Base-by-base conservation (phyloP, 1,284 basidiomycete species). In the Ceratobasidium sp. region DNA sequence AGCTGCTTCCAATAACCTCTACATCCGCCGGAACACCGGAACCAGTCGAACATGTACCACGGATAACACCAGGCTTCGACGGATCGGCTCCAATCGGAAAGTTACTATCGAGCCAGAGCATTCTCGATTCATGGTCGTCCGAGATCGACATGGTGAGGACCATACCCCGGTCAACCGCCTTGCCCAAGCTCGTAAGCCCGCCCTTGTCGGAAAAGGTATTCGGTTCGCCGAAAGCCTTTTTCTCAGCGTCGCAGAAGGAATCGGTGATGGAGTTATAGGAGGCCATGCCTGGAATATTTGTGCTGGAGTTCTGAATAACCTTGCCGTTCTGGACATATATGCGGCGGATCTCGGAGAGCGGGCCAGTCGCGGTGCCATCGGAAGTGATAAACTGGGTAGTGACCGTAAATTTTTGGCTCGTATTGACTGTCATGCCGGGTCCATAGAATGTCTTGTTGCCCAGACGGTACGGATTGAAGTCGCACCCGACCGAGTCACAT, bases 381-480 rank as follows among this genome's bases (percentile, higher is more conserved):
- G 82, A 80, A 79, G 88, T 88, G 81, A 89, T 78, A 86, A 89
- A 89, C 82, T 90, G 89, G 68, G 89, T 90, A 79, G 89, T 87
- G 80, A 89, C 87, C 67, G 89, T 89, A 84, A 89, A 84, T 79
- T 84, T 85, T 81, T 84, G 80, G 82, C 77, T 86, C 81, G 88
- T 89, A 83, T 89, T 86, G 82, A 89, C 85, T 77, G 85, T 87
- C 80, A 82, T 77, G 81, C 87, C 87, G 26, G 82, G 79, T 44
- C 89, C 88, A 83, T 86, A 86, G 87, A 89, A 89, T 69, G 81
- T 83, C 68, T 82, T 82, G 84, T 87, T 83, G 62, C 89, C 89
- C 86, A 87, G 85, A 80, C 88, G 87, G 85, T 82, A 90, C 50
- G 88, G 87, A 86, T 89, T 89, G 86, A 88, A 89, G 81, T 89